Evolutionary conservation across 78 protist genomes (phyloP), one percentile per base, ranked within the genome.

Genomic region (Acrasis kona): DNA sequence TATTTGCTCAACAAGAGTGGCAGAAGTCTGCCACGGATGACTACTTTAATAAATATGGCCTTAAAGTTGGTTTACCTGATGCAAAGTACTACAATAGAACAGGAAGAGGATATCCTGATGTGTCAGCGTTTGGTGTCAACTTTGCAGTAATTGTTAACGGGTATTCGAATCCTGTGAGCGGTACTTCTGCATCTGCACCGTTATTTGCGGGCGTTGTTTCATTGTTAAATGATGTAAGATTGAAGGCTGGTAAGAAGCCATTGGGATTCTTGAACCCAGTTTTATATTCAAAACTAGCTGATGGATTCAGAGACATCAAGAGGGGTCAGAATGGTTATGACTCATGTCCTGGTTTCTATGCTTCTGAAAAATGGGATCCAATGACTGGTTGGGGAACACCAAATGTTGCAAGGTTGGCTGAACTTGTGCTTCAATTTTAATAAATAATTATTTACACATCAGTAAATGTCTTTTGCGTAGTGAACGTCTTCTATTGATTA

Each of bases 301-400:
- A 27, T 0, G 74, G 66, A n/a, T 67, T 72, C 61, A 81, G 35
- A 50, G 77, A 72, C 57, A 41, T 81, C 32, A 81, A 75, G 39
- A 19, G 39, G 72, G 61, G 65, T 7, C 4, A 40, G 36, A 10
- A 72, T 37, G 64, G 74, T 35, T 34, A 2, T 8, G 0, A 34
- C 30, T 57, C 37, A 42, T 8, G 72, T 8, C 5, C 5, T 8
- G 86, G 78, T 40, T 74, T 61, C 70, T 10, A 31, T 28, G 66
- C 78, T 34, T 58, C 64, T 39, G 27, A 5, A 28, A 77, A 77
- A 37, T 81, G 73, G 75, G 79, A 81, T n/a, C 78, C 86, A 37
- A 77, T 39, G 40, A 67, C 78, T 19, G 82, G 84, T 32, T 74
- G 73, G 57, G 84, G 84, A 29, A 74, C 79, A 5, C 84, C 84